Base-by-base conservation (phyloP, 768 basidiomycete species). In the Multifurca ochricompacta region DNA sequence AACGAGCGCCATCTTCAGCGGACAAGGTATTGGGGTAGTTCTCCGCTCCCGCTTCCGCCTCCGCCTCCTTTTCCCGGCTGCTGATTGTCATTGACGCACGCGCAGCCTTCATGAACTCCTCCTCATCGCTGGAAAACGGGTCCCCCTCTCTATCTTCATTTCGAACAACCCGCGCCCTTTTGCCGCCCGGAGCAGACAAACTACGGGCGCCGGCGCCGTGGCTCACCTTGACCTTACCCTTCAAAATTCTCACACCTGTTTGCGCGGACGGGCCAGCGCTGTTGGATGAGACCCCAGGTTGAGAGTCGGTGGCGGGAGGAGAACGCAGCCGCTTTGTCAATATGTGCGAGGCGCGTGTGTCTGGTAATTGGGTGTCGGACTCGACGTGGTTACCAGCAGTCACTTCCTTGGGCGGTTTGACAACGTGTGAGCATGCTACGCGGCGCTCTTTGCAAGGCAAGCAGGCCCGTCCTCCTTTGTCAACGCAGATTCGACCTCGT, bases 381-480 rank as follows among this genome's bases (percentile, higher is more conserved):
- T 57, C 56, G 56, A 50, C n/a, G 56, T 47, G 11, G n/a, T n/a
- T n/a, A n/a, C 44, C 56, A 16, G 39, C 49, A 9, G 56, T 30
- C 4, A 48, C 50, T 37, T 57, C 56, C 45, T 52, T 57, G n/a
- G 50, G 56, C 4, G 56, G 50, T 31, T 57, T 57, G 31, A 50
- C 56, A 44, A 57, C 56, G 43, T 57, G 56, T 28, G 56, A 57
- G 45, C 56, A 57, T 35, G 56, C 56, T 27, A 57, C 56, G 19
- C 56, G 56, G 45, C 56, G 56, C 21, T 57, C 56, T 50, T 57
- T 57, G 56, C 56, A 57, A 23, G 56, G 56, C 5, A 57, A 50
- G 44, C 56, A 57, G 18, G 56, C 56, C 3, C 56, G 56, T 6
- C 56, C 56, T 23, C 52, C 56, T n/a, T 57, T 57, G 27, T 50